Evolutionary conservation across 257 asterid genomes (phyloP).

Genomic region (Scutellaria galericulata): DNA sequence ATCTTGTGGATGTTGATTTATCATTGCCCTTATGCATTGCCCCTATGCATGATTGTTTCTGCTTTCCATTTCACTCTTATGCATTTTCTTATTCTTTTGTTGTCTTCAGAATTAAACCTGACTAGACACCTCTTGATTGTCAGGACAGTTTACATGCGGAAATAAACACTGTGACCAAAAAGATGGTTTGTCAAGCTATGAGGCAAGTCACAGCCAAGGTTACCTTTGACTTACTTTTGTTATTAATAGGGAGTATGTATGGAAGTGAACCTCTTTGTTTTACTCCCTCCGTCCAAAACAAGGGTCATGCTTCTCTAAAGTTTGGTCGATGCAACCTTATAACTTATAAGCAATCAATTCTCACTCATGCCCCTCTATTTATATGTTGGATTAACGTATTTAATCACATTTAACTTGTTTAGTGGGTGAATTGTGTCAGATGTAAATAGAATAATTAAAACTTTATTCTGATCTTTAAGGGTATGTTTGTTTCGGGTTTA

Average conservation of each 20-base stretch:
- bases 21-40: neutral
- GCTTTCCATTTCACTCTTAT: constrained; percentile 4
- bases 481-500: too few species aligned
- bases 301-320: neutral
- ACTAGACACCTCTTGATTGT: constrained; percentile 45
- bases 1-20: constrained; percentile 22
- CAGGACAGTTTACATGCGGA: constrained; percentile 97
- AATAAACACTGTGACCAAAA: constrained; percentile 79
- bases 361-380: too few species aligned
- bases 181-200: constrained; percentile 88
- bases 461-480: too few species aligned
- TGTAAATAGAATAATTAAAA: too few species aligned
- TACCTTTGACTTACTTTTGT: constrained; percentile 29
- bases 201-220: constrained; percentile 62
- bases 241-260: constrained; percentile 17
- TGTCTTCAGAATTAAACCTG: constrained; percentile 34
- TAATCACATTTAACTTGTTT: too few species aligned
- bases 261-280: constrained; percentile 10
- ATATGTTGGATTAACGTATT: too few species aligned
- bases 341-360: too few species aligned
- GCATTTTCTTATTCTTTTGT: neutral
- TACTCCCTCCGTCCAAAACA: neutral
- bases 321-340: neutral
- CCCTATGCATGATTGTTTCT: constrained; percentile 5
- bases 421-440: too few species aligned